A percentile compares a stretch with the other conserved stretches of the same genome.
Conservation (phyloP, 306 rosid genomes). For the Albizia julibrissin region DNA sequence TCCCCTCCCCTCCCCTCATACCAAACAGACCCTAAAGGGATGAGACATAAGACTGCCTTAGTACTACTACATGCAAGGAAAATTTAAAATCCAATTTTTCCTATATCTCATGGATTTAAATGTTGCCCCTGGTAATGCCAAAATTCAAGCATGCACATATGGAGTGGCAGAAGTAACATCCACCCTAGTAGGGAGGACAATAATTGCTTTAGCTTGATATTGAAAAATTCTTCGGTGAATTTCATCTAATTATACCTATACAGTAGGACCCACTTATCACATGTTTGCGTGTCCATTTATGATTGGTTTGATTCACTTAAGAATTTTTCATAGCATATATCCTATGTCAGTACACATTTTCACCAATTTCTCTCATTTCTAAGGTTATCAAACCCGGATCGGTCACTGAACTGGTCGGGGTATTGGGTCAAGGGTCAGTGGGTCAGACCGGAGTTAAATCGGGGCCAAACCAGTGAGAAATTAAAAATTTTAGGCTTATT, state of each 20-base stretch:
- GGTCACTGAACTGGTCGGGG: too few species aligned
- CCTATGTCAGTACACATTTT: constrained; percentile 20
- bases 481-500: too few species aligned
- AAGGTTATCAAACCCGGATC: too few species aligned
- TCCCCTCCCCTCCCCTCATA: too few species aligned
- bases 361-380: constrained; percentile 12
- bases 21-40: too few species aligned
- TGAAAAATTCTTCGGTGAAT: background rate
- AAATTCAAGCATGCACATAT: background rate
- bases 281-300: background rate
- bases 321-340: background rate
- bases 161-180: background rate
- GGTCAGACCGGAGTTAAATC: too few species aligned
- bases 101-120: constrained; percentile 17
- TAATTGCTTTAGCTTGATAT: constrained; percentile 24
- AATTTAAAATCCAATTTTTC: constrained; percentile 17
- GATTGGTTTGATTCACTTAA: background rate
- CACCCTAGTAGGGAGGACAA: background rate
- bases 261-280: background rate
- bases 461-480: too few species aligned
- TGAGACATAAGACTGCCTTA: background rate
- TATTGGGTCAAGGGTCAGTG: too few species aligned
- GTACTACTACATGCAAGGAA: constrained; percentile 8
- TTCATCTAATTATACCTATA: background rate
- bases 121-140: constrained; percentile 25